Evolutionary conservation across 2,329 filamentous ascomycete species (phyloP).

Genomic region (Clarireedia paspali): DNA sequence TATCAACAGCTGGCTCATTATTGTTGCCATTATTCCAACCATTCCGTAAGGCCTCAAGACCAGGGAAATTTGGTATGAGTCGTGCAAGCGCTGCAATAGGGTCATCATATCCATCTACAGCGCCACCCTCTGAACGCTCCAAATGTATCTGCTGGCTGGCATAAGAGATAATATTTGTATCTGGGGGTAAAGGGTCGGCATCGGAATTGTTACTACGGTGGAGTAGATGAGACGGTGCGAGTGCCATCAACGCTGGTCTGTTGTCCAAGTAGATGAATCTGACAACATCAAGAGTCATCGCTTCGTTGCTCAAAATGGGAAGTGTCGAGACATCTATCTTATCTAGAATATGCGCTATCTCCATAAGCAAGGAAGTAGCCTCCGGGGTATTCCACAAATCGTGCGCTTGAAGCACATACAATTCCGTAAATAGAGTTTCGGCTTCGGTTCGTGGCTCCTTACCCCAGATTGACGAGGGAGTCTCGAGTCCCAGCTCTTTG

Average conservation of each 20-base stretch:
- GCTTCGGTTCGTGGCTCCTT: conserved; percentile 47
- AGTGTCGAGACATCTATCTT: conserved; percentile 17
- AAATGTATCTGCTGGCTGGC: conserved; percentile 15
- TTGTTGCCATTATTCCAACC: not conserved
- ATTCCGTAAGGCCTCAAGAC: conserved; percentile 1
- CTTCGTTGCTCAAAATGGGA: conserved; percentile 14
- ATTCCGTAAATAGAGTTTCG: conserved; percentile 51
- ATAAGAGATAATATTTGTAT: conserved; percentile 26
- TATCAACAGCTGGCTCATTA: not conserved
- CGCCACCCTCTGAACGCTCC: conserved; percentile 1
- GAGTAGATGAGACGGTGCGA: conserved; percentile 24
- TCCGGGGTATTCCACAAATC: conserved; percentile 69
- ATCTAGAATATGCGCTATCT: conserved; percentile 45
- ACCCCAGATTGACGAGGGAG: conserved; percentile 80
- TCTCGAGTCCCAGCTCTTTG: conserved; percentile 68
- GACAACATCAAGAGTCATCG: conserved; percentile 27
- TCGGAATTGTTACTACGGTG: conserved; percentile 29
- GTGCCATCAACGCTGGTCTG: conserved; percentile 26
- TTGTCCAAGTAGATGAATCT: conserved; percentile 30
- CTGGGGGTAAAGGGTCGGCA: conserved; percentile 29
- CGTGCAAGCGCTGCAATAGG: conserved; percentile 23
- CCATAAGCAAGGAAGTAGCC: conserved; percentile 51
- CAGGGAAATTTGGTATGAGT: conserved; percentile 16
- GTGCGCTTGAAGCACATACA: conserved; percentile 59
- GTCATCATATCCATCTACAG: conserved; percentile 15